Conservation (phyloP, 2,329 filamentous ascomycete species). For the Kalmusia sp. region DNA sequence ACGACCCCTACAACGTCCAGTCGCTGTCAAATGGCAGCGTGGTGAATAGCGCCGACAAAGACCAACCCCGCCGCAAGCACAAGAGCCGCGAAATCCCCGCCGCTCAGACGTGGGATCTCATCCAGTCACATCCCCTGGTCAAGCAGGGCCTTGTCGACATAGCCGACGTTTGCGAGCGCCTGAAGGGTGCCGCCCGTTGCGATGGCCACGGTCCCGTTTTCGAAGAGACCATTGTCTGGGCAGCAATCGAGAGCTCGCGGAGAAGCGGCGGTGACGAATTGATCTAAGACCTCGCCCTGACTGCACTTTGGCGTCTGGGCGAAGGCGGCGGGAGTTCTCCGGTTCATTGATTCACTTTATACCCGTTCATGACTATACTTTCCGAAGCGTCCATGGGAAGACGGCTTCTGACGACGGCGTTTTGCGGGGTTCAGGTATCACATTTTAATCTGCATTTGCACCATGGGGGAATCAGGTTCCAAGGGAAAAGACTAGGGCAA, state of each 20-base stretch:
- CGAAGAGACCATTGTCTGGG: slow-evolving; percentile 74
- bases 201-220: slow-evolving; percentile 89
- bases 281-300: slow-evolving; percentile 52
- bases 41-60: slow-evolving; percentile 37
- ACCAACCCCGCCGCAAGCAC: slow-evolving; percentile 29
- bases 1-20: slow-evolving; percentile 39
- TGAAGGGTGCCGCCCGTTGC: slow-evolving; percentile 78
- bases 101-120: slow-evolving; percentile 81
- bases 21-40: slow-evolving; percentile 36
- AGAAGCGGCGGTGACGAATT: slow-evolving; percentile 81
- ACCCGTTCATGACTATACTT: slow-evolving; percentile 11
- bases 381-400: background rate
- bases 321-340: background rate
- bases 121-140: slow-evolving; percentile 80
- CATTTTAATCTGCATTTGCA: background rate
- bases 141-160: slow-evolving; percentile 81
- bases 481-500: background rate
- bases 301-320: background rate
- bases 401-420: slow-evolving; percentile 7
- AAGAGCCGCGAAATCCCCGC: slow-evolving; percentile 40
- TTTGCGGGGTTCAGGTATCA: background rate
- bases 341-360: slow-evolving; percentile 1
- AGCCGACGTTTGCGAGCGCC: slow-evolving; percentile 76
- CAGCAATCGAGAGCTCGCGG: slow-evolving; percentile 80
- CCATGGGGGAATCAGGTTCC: background rate